Conservation (phyloP, 768 basidiomycete species). For the Calocybe cyanea region DNA sequence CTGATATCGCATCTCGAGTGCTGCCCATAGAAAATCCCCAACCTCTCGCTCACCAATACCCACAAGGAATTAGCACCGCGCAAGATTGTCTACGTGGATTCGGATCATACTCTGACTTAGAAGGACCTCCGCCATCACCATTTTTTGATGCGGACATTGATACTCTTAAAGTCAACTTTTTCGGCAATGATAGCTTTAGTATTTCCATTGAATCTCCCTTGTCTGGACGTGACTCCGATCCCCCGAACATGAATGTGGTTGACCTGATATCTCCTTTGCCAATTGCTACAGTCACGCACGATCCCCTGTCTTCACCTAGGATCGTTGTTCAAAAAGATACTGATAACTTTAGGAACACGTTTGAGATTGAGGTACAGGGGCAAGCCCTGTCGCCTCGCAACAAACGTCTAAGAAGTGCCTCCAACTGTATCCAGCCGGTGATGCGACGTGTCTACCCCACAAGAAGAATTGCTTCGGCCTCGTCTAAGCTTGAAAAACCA, state of each 20-base stretch:
- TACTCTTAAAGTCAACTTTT: not conserved
- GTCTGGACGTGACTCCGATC: not conserved
- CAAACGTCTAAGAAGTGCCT: slow-evolving; percentile 14
- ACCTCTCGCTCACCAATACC: too few species aligned
- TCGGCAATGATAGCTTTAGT: slow-evolving; percentile 3
- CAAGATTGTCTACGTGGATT: slow-evolving; percentile 11
- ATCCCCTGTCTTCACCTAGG: slow-evolving; percentile 12
- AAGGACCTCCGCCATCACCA: slow-evolving; percentile 10
- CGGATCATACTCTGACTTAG: slow-evolving; percentile 2
- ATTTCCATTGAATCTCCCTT: slow-evolving; percentile 7
- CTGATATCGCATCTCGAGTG: slow-evolving; percentile 8
- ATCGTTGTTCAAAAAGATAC: slow-evolving; percentile 3
- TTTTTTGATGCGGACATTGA: slow-evolving; percentile 1
- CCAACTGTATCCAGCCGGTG: slow-evolving; percentile 5
- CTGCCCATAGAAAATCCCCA: not conserved
- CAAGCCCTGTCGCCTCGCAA: slow-evolving; percentile 11
- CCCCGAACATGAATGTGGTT: not conserved
- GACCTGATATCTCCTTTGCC: slow-evolving; percentile 8
- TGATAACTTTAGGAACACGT: slow-evolving; percentile 14
- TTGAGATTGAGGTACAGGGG: slow-evolving; percentile 7
- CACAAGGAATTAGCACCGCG: slow-evolving; percentile 2
- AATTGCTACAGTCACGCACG: slow-evolving; percentile 4
- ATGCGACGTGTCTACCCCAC: slow-evolving; percentile 1
- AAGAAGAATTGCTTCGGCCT: slow-evolving; percentile 9
- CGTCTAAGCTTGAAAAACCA: not conserved